Evolutionary conservation across 1,284 basidiomycete genomes (phyloP), one percentile per base, ranked within the genome.

Genomic region (Pseudozyma tsukubaensis): DNA sequence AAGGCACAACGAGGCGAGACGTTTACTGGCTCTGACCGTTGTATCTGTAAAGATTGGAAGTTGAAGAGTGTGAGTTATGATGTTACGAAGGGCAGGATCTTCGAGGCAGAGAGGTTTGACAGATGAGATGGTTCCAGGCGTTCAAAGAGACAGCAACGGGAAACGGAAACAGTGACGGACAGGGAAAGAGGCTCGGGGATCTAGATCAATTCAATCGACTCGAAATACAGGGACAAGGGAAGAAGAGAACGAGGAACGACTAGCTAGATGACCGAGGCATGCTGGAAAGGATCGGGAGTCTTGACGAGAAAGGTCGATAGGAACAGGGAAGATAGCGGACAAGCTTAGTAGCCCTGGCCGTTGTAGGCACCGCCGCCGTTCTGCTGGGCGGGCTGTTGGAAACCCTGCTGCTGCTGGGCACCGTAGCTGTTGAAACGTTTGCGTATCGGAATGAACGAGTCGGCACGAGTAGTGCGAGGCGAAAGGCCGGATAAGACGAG

Each of bases 291-390:
- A 36, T 45, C 19, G 14, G 19, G 36, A 40, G 14, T 21, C 55
- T 64, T 55, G 55, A 50, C 36, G 57, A 32, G 32, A 16, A 43
- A 18, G 19, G 42, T 18, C 50, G 16, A 3, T 29, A 29, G 24
- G 24, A 29, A 29, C 24, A 24, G 1, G n/a, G 32, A 24, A 36
- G 19, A 34, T 29, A 40, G 14, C n/a, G 32, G 18, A 40, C 2
- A 8, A 35, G 48, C 51, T 72, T 74, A 79, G 60, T 79, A 79
- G 43, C 72, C 70, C 58, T 76, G 76, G 45, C 70, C 66, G 50
- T 66, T 60, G 66, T 65, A 69, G 8, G 50, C 60, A 45, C 61
- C 66, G 32, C 61, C 66, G 32, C 62, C 62, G 56, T 74, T 66
- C 62, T 74, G 67, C 64, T 72, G 69, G 11, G 55, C 50, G 29